These are phyloP conservation scores for Neckera pumila DNA, from an alignment of 225 moss, liverwort and hornwort genomes.

Conservation along the genomic window DNA sequence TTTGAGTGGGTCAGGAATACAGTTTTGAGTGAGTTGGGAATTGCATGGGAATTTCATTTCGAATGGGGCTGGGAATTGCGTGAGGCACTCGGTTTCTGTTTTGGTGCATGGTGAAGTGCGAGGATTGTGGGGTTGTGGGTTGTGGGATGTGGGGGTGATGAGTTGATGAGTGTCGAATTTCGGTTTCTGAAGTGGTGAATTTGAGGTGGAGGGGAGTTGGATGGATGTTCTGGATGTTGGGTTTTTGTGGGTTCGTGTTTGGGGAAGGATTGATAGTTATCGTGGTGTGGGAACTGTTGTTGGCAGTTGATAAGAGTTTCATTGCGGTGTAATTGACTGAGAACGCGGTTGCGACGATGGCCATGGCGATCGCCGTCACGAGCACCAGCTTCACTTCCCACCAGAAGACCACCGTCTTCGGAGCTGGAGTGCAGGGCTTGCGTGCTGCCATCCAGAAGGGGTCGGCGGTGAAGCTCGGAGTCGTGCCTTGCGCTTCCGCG, in stretches of 20 bases:
- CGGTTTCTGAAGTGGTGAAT: not conserved
- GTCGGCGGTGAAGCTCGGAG: conserved; percentile 33
- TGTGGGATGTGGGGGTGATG: not conserved
- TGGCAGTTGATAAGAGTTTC: not conserved
- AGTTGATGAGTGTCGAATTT: not conserved
- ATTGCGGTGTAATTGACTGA: not conserved
- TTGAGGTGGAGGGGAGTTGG: not conserved
- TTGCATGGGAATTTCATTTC: not conserved
- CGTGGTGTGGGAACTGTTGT: not conserved
- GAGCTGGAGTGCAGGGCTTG: conserved; percentile 57
- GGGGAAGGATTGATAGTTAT: not conserved
- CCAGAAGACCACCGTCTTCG: conserved; percentile 39
- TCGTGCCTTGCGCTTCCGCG: conserved; percentile 9
- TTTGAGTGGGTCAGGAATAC: not conserved
- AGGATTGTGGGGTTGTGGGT: not conserved
- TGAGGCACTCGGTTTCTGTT: not conserved
- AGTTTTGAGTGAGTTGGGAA: not conserved
- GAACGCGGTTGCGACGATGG: conserved; percentile 14
- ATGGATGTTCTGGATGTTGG: not conserved
- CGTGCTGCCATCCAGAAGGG: conserved; percentile 31
- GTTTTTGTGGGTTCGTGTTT: not conserved
- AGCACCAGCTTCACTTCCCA: conserved; percentile 58
- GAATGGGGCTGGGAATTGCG: not conserved
- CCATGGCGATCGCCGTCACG: conserved; percentile 83
- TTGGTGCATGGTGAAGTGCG: not conserved